Evolutionary conservation across 2,329 filamentous ascomycete genomes (phyloP).

Genomic region (Pseudogymnoascus sp.): DNA sequence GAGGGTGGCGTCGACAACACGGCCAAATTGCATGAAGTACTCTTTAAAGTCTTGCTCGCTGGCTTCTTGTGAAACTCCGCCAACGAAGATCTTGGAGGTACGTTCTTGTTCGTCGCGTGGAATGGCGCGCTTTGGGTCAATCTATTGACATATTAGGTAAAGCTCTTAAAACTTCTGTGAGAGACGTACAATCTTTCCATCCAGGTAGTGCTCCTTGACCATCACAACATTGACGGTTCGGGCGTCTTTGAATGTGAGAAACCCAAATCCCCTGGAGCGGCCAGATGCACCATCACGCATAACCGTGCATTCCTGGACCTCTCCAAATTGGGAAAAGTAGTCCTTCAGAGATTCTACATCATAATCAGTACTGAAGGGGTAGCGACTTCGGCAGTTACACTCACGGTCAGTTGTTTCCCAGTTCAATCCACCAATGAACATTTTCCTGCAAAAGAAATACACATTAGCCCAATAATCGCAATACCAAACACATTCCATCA

Average conservation of each 20-base stretch:
- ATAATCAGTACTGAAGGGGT: slow-evolving; percentile 23
- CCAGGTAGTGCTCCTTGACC: slow-evolving; percentile 98
- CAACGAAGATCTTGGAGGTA: slow-evolving; percentile 97
- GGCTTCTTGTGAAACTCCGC: slow-evolving; percentile 93
- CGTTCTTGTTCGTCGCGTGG: slow-evolving; percentile 96
- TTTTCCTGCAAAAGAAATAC: slow-evolving; percentile 60
- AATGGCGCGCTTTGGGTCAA: slow-evolving; percentile 95
- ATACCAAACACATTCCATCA: background rate
- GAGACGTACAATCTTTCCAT: slow-evolving; percentile 83
- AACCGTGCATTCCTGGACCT: slow-evolving; percentile 97
- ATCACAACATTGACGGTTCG: slow-evolving; percentile 99
- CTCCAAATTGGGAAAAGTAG: slow-evolving; percentile 96
- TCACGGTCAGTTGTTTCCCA: slow-evolving; percentile 99
- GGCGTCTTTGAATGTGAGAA: slow-evolving; percentile 94
- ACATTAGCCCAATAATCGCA: background rate
- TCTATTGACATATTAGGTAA: slow-evolving; percentile 45
- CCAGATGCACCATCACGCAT: slow-evolving; percentile 95
- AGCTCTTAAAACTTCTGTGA: background rate
- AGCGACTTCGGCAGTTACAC: slow-evolving; percentile 28
- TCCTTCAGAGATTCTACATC: slow-evolving; percentile 81
- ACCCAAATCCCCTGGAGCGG: slow-evolving; percentile 90
- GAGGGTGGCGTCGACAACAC: slow-evolving; percentile 91
- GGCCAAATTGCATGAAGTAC: slow-evolving; percentile 93
- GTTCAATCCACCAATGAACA: slow-evolving; percentile 98
- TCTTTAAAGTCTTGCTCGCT: slow-evolving; percentile 93